phyloP scores from a whole-genome alignment of 1,139 yeast species.

The Diutina sp. region DNA sequence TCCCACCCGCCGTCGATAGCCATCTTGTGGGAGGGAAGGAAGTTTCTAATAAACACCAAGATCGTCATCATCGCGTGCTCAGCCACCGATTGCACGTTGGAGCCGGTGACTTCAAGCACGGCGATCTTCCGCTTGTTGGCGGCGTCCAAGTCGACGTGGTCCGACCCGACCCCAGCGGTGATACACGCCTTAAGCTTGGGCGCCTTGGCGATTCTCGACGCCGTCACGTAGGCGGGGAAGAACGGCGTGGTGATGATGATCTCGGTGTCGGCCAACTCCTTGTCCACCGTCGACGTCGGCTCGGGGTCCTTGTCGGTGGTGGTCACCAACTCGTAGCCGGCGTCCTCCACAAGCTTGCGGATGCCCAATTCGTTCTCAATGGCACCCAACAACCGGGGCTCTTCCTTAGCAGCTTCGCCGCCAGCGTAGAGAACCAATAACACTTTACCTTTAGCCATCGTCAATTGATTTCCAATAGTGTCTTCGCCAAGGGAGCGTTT shows the following conservation, averaged over 20 bases:
- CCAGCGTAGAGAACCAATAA: conserved; percentile 46
- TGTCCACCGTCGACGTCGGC: conserved; percentile 41
- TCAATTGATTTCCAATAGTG: background rate
- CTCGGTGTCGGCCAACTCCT: conserved; percentile 58
- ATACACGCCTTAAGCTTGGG: conserved; percentile 60
- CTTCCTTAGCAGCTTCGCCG: conserved; percentile 45
- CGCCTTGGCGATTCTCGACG: conserved; percentile 55
- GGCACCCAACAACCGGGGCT: conserved; percentile 51
- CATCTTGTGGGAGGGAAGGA: conserved; percentile 68
- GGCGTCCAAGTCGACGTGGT: conserved; percentile 64
- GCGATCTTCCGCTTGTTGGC: conserved; percentile 53
- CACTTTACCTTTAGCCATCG: conserved; percentile 25
- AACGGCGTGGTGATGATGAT: conserved; percentile 74
- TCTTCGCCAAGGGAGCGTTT: too few relatives aligned
- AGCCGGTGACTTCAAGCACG: conserved; percentile 73
- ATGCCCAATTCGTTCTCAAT: conserved; percentile 70
- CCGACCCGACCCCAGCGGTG: conserved; percentile 83
- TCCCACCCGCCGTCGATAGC: conserved; percentile 53
- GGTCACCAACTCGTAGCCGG: conserved; percentile 58
- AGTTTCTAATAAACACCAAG: conserved; percentile 59
- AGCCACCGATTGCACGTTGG: conserved; percentile 71
- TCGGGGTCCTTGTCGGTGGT: conserved; percentile 65
- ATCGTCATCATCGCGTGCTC: conserved; percentile 75
- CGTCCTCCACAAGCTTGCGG: conserved; percentile 45
- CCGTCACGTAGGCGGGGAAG: conserved; percentile 68